A percentile compares a stretch with the other conserved stretches of the same genome.
Evolutionary conservation across 805 yeast genomes (phyloP).

Genomic region (Ogataea naganishii): DNA sequence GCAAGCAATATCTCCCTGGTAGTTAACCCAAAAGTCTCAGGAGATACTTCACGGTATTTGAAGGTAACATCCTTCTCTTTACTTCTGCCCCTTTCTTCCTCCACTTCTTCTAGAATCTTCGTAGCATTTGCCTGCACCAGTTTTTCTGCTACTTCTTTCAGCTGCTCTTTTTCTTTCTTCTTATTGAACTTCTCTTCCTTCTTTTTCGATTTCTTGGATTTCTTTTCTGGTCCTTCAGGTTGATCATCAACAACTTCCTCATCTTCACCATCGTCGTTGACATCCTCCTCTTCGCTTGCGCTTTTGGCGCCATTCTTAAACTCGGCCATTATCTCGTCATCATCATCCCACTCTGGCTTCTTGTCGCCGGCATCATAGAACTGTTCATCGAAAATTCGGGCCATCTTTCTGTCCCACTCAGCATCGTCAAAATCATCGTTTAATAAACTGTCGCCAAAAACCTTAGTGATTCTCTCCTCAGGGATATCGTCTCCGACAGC

Average conservation of each 20-base stretch:
- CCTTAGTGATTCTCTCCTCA: constrained; percentile 51
- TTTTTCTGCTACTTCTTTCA: constrained; percentile 63
- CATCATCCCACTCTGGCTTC: constrained; percentile 63
- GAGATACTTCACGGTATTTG: constrained; percentile 89
- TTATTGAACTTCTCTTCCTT: constrained; percentile 43
- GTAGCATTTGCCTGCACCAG: constrained; percentile 69
- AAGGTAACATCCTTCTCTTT: constrained; percentile 44
- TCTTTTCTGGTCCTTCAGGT: constrained; percentile 16
- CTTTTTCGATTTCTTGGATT: constrained; percentile 45
- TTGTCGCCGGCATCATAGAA: constrained; percentile 51
- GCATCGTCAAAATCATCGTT: constrained; percentile 84
- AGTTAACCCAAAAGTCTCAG: constrained; percentile 82
- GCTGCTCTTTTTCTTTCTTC: constrained; percentile 52
- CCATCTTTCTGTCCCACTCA: constrained; percentile 86
- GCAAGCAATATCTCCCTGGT: constrained; percentile 86
- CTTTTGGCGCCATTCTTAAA: no score
- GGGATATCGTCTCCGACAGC: constrained; percentile 60
- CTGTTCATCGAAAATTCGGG: constrained; percentile 77
- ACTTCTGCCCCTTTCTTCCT: constrained; percentile 55
- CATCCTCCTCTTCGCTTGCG: constrained; percentile 11
- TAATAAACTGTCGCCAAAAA: constrained; percentile 67
- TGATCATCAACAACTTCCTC: constrained; percentile 22
- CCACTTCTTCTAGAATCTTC: constrained; percentile 60
- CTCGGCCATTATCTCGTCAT: constrained; percentile 43
- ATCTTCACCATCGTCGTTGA: constrained; percentile 29